Conservation (phyloP, 2,329 filamentous ascomycete species). For the Tolypocladium amazonense region DNA sequence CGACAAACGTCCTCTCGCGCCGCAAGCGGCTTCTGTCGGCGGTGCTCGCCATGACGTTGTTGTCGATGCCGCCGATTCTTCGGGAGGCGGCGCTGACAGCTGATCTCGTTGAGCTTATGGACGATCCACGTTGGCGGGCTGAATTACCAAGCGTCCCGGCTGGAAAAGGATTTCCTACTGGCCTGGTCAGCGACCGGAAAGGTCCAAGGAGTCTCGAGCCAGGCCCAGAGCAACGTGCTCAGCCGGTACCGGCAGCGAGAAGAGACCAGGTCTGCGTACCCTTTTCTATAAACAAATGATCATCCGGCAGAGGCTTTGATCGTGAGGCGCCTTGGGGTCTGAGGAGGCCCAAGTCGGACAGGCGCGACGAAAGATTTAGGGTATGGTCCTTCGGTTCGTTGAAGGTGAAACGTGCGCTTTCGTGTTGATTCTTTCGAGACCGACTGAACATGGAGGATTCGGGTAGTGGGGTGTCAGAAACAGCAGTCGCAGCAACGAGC, state of each 20-base stretch:
- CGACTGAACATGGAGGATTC: constrained; percentile 27
- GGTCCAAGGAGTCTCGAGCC: too few species aligned
- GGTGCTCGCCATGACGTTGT: constrained; percentile 32
- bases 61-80: constrained; percentile 25
- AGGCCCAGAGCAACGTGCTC: neutral
- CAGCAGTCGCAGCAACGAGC: constrained; percentile 1
- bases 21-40: constrained; percentile 68
- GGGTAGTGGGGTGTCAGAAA: constrained; percentile 7
- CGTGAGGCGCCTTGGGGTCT: constrained; percentile 13
- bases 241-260: neutral
- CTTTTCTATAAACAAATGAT: constrained; percentile 28
- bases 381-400: constrained; percentile 7
- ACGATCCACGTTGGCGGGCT: constrained; percentile 19
- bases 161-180: constrained; percentile 14
- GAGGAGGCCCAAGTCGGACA: constrained; percentile 18
- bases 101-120: constrained; percentile 21
- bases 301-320: constrained; percentile 16
- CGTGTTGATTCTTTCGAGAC: constrained; percentile 17
- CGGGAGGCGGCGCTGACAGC: constrained; percentile 19
- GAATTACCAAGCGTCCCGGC: constrained; percentile 14
- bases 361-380: constrained; percentile 12
- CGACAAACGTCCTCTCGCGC: constrained; percentile 89
- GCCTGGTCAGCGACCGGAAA: neutral
- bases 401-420: constrained; percentile 5
- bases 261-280: constrained; percentile 16